Evolutionary conservation across 23 red algal genomes (phyloP), one percentile per base, ranked within the genome.

Genomic region (Cyanidioschyzon merolae): DNA sequence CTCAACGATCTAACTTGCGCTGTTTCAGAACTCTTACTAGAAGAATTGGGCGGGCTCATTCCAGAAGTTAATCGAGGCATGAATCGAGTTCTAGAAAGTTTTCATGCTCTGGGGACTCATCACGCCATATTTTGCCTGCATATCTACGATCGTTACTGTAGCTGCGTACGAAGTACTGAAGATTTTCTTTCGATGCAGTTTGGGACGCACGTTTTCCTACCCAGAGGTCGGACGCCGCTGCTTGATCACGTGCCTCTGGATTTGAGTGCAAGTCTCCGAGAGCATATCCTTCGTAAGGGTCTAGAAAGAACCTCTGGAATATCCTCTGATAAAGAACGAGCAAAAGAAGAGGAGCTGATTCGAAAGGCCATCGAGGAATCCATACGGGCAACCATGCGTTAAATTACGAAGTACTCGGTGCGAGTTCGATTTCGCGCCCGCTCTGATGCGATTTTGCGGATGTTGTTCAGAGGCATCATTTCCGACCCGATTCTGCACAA

Each of bases 1-100:
- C 68, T 59, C 24, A 81, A 81, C 54, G 78, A 81, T 30, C 16
- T 81, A 16, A 81, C 78, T 12, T 39, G 59, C 1, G 78, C 58
- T 36, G 78, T 81, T 1, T 30, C 39, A 32, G 78, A 81, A 24
- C 57, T 50, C 39, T 34, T 81, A 1, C 7, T 68, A 18, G 39
- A 36, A 34, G 78, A 81, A 18, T 30, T 81, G n/a, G 45, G 58
- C 34, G 41, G 41, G 24, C 41, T 81, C 16, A 39, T 81, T 39
- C 39, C 39, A 29, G 41, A 81, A 30, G 54, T 81, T 12, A 79
- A 7, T 26, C 0, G 38, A 18, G 78, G 78, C 0, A 81, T 81
- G 37, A 15, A n/a, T 1, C 38, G 38, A 39, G 30, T 68, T 34
- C 1, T 81, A 34, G 78, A 81, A 17, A 58, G 37, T 25, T 81